Conservation (phyloP, 106 monocot species). For the Apostasia ramifera region DNA sequence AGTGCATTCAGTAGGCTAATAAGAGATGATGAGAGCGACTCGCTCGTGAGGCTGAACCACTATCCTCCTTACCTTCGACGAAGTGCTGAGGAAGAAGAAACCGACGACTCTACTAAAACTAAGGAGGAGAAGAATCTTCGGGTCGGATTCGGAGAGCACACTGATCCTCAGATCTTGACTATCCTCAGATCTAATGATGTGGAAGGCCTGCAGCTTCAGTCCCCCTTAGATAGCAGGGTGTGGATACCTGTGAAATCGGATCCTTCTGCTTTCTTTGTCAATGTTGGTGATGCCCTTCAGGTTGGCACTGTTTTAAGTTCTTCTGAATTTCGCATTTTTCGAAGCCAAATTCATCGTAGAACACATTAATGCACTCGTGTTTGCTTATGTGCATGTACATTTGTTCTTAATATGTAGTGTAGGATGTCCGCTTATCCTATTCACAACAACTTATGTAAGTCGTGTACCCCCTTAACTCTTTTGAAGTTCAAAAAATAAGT, state of each 20-base stretch:
- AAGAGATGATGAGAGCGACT: conserved; percentile 56
- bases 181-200: conserved; percentile 71
- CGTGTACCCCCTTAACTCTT: too few relatives aligned
- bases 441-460: too few relatives aligned
- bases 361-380: too few relatives aligned
- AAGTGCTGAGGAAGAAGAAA: background rate
- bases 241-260: conserved; percentile 75
- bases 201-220: conserved; percentile 62
- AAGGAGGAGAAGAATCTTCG: background rate
- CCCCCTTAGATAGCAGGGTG: background rate
- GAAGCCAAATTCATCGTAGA: too few relatives aligned
- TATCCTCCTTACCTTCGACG: conserved; percentile 27
- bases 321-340: too few relatives aligned
- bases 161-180: conserved; percentile 83
- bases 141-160: conserved; percentile 90
- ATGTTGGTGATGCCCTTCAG: conserved; percentile 75
- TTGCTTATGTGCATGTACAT: too few relatives aligned
- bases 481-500: too few relatives aligned
- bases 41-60: conserved; percentile 79
- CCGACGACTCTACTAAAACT: background rate
- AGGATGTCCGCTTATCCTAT: too few relatives aligned
- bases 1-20: conserved; percentile 34
- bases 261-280: conserved; percentile 58
- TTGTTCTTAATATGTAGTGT: too few relatives aligned
- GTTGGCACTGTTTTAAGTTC: conserved; percentile 9